Conservation (phyloP, 768 basidiomycete species). For the Lactifluus rugatus region DNA sequence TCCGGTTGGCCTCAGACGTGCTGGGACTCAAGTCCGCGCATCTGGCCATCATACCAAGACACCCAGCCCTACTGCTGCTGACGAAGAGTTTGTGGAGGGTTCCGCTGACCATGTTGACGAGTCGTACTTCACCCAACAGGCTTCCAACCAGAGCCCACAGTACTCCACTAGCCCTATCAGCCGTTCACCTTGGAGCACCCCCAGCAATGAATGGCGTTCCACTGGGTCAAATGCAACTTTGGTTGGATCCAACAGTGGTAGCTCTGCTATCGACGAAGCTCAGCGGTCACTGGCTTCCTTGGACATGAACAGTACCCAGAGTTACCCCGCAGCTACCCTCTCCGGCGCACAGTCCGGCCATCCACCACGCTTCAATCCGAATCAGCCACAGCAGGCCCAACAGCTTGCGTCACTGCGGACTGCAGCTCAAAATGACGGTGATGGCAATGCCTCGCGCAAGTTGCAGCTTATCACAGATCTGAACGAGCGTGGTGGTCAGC, state of each 20-base stretch:
- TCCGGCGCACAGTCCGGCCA: conserved; percentile 44
- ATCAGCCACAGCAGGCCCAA: conserved; percentile 33
- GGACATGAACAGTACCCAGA: conserved; percentile 39
- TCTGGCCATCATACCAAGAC: conserved; percentile 29
- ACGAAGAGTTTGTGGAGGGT: conserved; percentile 52
- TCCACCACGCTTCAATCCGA: conserved; percentile 57
- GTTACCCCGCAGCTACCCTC: conserved; percentile 24
- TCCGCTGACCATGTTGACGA: conserved; percentile 45
- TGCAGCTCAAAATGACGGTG: conserved; percentile 30
- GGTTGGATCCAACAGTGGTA: conserved; percentile 23
- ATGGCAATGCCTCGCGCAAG: conserved; percentile 31
- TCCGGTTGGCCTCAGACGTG: conserved; percentile 52
- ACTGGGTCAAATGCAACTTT: conserved; percentile 28
- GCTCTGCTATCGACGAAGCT: conserved; percentile 57
- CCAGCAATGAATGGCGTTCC: conserved; percentile 52
- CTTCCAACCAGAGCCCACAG: conserved; percentile 25
- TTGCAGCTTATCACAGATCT: conserved; percentile 53
- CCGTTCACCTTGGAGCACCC: conserved; percentile 54
- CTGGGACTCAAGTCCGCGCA: conserved; percentile 47
- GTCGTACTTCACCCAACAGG: conserved; percentile 39
- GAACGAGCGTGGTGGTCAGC: conserved; percentile 52
- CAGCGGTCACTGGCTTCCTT: conserved; percentile 62
- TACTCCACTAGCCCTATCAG: conserved; percentile 50
- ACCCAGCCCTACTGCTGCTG: conserved; percentile 42
- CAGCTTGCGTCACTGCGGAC: conserved; percentile 37